Evolutionary conservation across 495 filamentous ascomycete species (phyloP).

Genomic region (Daldinia loculata): DNA sequence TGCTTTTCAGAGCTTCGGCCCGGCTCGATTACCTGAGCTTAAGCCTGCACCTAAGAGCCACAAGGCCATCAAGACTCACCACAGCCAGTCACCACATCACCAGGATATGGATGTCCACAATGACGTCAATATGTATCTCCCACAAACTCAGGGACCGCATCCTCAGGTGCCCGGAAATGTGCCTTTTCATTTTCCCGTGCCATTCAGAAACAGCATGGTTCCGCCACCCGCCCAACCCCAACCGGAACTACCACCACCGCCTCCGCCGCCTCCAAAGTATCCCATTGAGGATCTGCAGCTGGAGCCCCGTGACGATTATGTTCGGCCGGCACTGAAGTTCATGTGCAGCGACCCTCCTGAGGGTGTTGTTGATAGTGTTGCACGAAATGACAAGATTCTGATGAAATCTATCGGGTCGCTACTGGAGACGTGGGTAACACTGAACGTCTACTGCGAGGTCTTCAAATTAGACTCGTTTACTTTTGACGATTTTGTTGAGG

Average conservation of each 20-base stretch:
- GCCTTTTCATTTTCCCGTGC: constrained; percentile 54
- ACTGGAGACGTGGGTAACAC: constrained; percentile 91
- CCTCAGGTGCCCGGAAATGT: constrained; percentile 52
- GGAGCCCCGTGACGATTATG: constrained; percentile 64
- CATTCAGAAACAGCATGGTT: constrained; percentile 51
- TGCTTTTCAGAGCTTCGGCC: constrained; percentile 54
- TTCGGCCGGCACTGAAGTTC: constrained; percentile 78
- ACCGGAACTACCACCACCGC: constrained; percentile 62
- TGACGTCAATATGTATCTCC: constrained; percentile 49
- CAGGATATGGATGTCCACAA: constrained; percentile 44
- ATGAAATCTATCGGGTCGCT: constrained; percentile 83
- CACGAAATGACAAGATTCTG: constrained; percentile 64
- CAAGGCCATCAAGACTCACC: constrained; percentile 65
- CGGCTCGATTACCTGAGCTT: constrained; percentile 71
- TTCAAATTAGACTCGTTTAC: constrained; percentile 96
- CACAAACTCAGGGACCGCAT: constrained; percentile 49
- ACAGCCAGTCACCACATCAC: constrained; percentile 27
- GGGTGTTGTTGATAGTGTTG: constrained; percentile 45
- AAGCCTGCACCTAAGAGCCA: constrained; percentile 83
- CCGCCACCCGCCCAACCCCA: constrained; percentile 41
- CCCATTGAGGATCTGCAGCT: constrained; percentile 94
- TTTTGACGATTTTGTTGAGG: constrained; percentile 93
- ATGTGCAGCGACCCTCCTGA: constrained; percentile 68
- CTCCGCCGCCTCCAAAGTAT: constrained; percentile 86
- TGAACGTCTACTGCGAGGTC: constrained; percentile 95